These are phyloP conservation scores for Botrytis aclada DNA, from an alignment of 2,329 filamentous ascomycete genomes.

Conservation along the genomic window DNA sequence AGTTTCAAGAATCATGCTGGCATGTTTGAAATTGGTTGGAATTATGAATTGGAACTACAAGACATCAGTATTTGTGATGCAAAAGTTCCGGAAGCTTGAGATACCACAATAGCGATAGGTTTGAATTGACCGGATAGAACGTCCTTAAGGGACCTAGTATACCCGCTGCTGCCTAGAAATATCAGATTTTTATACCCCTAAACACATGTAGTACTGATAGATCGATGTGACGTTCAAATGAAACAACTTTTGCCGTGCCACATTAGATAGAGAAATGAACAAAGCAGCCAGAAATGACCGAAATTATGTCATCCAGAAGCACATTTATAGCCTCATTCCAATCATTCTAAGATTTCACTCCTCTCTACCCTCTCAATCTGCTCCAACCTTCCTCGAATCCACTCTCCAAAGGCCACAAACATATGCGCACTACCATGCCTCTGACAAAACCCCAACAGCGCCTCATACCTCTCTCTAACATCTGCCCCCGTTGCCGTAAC, in stretches of 20 bases:
- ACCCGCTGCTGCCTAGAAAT: background rate
- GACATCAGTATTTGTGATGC: background rate
- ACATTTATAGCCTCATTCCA: background rate
- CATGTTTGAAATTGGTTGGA: background rate
- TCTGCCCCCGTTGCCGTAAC: slow-evolving; percentile 34
- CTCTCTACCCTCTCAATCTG: slow-evolving; percentile 6
- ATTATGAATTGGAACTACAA: background rate
- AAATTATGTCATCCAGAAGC: background rate
- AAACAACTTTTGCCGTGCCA: background rate
- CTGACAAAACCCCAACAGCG: slow-evolving; percentile 44
- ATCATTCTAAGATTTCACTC: background rate
- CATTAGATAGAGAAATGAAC: too few relatives aligned
- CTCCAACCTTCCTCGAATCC: slow-evolving; percentile 40
- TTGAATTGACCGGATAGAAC: background rate
- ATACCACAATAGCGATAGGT: background rate
- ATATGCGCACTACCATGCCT: slow-evolving; percentile 42
- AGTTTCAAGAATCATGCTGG: background rate
- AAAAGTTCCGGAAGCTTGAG: background rate
- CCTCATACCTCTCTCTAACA: slow-evolving; percentile 41
- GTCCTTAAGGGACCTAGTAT: background rate
- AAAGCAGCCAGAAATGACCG: background rate
- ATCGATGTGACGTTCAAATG: background rate
- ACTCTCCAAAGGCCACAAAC: slow-evolving; percentile 47
- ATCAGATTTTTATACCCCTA: background rate
- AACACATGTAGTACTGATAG: background rate